Percentiles rank a stretch among this genome's conserved stretches.
Conservation (phyloP, 108 stramenopile genomes). For the Pseudonitzschia delicatissima region DNA sequence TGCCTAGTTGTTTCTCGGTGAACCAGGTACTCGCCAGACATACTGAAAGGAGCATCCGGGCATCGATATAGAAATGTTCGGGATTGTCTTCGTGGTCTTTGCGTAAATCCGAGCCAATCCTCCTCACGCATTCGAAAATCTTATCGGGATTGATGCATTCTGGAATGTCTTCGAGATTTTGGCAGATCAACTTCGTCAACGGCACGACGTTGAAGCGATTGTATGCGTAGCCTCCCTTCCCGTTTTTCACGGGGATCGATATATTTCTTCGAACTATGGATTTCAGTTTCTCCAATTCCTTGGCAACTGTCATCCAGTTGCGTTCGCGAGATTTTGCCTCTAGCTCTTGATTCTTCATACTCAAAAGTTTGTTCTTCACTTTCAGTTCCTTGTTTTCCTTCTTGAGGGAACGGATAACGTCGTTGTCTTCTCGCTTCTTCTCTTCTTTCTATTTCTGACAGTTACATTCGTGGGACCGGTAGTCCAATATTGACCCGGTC, state of each 20-base stretch:
- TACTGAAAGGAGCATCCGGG: background rate
- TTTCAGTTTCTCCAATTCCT: background rate
- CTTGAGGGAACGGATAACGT: background rate
- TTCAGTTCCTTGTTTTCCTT: background rate
- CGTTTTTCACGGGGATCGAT: background rate
- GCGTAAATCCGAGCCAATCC: background rate
- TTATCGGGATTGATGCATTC: too few relatives aligned
- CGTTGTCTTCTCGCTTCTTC: background rate
- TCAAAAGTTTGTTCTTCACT: background rate
- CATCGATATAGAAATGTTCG: background rate
- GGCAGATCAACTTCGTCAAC: slow-evolving; percentile 24
- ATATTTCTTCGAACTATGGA: background rate
- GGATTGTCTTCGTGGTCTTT: background rate
- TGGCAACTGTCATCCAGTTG: background rate
- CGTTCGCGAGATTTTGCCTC: background rate
- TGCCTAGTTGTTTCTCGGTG: background rate
- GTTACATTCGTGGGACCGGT: background rate
- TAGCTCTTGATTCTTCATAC: background rate
- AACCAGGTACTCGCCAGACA: background rate
- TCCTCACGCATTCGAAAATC: background rate
- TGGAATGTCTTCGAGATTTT: slow-evolving; percentile 26
- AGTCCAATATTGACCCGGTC: slow-evolving; percentile 29
- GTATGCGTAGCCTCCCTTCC: slow-evolving; percentile 19
- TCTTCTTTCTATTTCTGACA: background rate
- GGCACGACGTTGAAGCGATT: slow-evolving; percentile 9